Percentiles rank a stretch among this genome's conserved stretches.
Evolutionary conservation across 2,329 filamentous ascomycete species (phyloP).

Genomic region (Neopestalotiopsis clavispora): DNA sequence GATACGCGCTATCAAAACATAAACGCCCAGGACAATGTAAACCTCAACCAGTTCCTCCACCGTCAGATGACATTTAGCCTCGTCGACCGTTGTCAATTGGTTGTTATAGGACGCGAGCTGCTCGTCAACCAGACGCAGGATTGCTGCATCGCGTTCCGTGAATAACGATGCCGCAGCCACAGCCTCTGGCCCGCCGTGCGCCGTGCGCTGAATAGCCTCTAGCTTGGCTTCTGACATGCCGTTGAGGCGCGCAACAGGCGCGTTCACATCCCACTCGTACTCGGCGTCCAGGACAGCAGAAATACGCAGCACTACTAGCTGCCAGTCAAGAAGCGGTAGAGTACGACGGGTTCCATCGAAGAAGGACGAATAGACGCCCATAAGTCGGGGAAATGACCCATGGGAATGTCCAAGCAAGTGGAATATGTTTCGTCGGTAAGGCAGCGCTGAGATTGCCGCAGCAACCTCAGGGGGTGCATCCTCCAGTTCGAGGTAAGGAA

Average conservation of each 20-base stretch:
- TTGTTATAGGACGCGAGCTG: constrained; percentile 22
- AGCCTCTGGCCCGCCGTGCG: background rate
- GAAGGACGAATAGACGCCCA: constrained; percentile 19
- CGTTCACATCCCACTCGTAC: constrained; percentile 32
- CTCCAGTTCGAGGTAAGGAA: constrained; percentile 18
- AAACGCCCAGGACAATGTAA: constrained; percentile 25
- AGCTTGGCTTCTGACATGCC: constrained; percentile 22
- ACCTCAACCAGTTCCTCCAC: constrained; percentile 27
- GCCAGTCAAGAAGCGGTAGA: constrained; percentile 25
- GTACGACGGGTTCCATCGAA: constrained; percentile 21
- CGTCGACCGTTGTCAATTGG: constrained; percentile 19
- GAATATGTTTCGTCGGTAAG: constrained; percentile 21
- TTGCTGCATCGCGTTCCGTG: constrained; percentile 22
- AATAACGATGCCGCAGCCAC: constrained; percentile 15
- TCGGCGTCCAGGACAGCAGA: constrained; percentile 27
- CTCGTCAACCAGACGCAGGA: constrained; percentile 22
- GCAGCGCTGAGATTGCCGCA: constrained; percentile 17
- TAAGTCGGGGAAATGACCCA: constrained; percentile 22
- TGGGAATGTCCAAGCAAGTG: constrained; percentile 19
- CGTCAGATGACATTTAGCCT: constrained; percentile 22
- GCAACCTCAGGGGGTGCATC: constrained; percentile 20
- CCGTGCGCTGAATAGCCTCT: constrained; percentile 19
- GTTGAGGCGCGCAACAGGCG: constrained; percentile 27
- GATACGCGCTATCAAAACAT: constrained; percentile 24
- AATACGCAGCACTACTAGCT: constrained; percentile 29